phyloP scores from a whole-genome alignment of 2,329 filamentous ascomycete species.

The Fusarium continuum region DNA sequence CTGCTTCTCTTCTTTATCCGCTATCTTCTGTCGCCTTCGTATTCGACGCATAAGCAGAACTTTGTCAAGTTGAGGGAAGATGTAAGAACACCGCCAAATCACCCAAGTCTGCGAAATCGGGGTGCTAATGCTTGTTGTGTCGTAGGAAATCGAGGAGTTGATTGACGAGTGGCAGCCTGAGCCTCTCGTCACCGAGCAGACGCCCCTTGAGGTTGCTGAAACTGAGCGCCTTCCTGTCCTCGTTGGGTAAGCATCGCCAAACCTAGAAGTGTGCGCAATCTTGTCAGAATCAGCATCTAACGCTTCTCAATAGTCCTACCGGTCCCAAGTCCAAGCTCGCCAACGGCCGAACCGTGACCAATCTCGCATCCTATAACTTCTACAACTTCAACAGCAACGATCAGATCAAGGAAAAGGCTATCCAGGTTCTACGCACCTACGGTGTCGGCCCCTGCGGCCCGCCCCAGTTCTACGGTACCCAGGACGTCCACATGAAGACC shows the following conservation, averaged over 20 bases:
- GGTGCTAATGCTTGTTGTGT: conserved; percentile 31
- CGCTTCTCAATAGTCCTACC: conserved; percentile 61
- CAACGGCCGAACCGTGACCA: conserved; percentile 89
- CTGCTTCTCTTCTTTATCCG: conserved; percentile 95
- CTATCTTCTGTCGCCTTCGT: conserved; percentile 90
- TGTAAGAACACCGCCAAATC: conserved; percentile 36
- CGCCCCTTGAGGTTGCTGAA: conserved; percentile 79
- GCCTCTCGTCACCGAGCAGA: conserved; percentile 81
- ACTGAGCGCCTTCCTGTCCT: conserved; percentile 87
- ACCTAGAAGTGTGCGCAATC: background rate
- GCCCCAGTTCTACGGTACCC: conserved; percentile 97
- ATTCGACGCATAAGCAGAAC: conserved; percentile 89
- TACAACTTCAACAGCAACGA: conserved; percentile 98
- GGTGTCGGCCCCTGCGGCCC: conserved; percentile 97
- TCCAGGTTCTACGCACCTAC: conserved; percentile 92
- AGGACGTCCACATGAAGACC: conserved; percentile 97
- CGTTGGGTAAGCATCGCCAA: conserved; percentile 70
- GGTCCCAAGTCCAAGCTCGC: conserved; percentile 89
- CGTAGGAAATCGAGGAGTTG: conserved; percentile 89
- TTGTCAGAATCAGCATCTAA: conserved; percentile 5
- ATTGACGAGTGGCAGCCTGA: conserved; percentile 97
- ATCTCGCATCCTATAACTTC: conserved; percentile 95
- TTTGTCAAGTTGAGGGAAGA: conserved; percentile 91
- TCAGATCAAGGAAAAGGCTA: conserved; percentile 91
- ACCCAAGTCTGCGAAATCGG: background rate